Evolutionary conservation across 805 yeast species (phyloP), one percentile per base, ranked within the genome.

Genomic region (Saturnispora bothae): DNA sequence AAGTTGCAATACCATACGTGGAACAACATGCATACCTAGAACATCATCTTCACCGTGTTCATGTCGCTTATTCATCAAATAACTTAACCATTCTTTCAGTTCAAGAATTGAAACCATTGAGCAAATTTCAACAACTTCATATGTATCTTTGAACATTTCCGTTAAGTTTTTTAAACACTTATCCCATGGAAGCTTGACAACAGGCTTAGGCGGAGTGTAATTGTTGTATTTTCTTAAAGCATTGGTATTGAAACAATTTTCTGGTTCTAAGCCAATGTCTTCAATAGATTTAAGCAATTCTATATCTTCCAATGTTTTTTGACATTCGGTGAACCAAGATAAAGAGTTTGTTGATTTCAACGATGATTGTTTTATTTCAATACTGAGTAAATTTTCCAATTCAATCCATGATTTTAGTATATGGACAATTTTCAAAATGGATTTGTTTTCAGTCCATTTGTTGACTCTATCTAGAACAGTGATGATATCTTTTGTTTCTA

Each of bases 1-100:
- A 17, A 78, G 57, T 39, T 79, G 83, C 47, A 77, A 68, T 9
- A 77, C 48, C 2, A 82, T 81, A 42, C 88, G 65, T 1, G 78
- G 67, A n/a, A 82, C 53, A 5, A 68, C 70, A 44, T 65, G 68
- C 31, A 57, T 48, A 0, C 61, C 61, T n/a, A 50, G 26, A 4
- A 57, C 47, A 33, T 57, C 61, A 46, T 53, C 57, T 0, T 43
- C 44, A 27, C 50, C 55, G 22, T 39, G 31, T 4, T 50, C 48
- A 22, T 46, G 39, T 26, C 64, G 44, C 26, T 50, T 47, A 15
- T 46, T 45, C 57, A 51, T 53, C 29, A 56, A 47, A 20, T 34
- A 33, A n/a, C 34, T 36, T 7, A 58, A 35, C 43, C 50, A 56
- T 31, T 52, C 54, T 15, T 34, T 36, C 30, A 57, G 41, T 33